Conservation (phyloP, 805 yeast species). For the Lachancea nothofagi region DNA sequence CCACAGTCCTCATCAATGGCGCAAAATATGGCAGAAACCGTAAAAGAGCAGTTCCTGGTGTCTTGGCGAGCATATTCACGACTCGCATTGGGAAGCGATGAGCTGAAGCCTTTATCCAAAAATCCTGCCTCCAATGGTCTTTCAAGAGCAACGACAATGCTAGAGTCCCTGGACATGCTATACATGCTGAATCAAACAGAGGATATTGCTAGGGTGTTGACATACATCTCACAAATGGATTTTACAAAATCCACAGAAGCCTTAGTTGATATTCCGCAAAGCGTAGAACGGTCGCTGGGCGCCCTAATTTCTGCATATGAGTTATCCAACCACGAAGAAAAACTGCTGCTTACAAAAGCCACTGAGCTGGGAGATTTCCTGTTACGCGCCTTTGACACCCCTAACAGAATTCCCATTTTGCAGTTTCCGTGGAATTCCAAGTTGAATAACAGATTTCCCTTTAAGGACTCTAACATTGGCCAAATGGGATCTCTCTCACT, state of each 20-base stretch:
- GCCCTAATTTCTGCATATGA: conserved; percentile 51
- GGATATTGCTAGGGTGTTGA: conserved; percentile 37
- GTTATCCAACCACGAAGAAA: conserved; percentile 35
- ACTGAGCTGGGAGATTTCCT: conserved; percentile 44
- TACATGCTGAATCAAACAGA: conserved; percentile 39
- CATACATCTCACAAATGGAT: conserved; percentile 35
- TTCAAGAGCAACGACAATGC: conserved; percentile 41
- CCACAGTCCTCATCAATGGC: conserved; percentile 11
- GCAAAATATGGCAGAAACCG: conserved; percentile 20
- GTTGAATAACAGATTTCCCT: conserved; percentile 36
- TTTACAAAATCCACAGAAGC: conserved; percentile 37
- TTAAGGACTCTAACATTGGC: conserved; percentile 36
- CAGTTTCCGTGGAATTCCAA: conserved; percentile 40
- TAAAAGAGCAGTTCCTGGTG: conserved; percentile 35
- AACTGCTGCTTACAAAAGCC: conserved; percentile 35
- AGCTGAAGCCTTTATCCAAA: conserved; percentile 37
- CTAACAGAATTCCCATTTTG: conserved; percentile 48
- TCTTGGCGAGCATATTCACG: conserved; percentile 43
- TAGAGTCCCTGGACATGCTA: conserved; percentile 48
- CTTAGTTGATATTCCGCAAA: conserved; percentile 46
- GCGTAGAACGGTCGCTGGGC: conserved; percentile 47
- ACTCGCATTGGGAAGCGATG: conserved; percentile 44
- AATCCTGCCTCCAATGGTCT: conserved; percentile 41
- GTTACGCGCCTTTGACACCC: conserved; percentile 53
- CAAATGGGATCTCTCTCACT: conserved; percentile 46